Percentiles rank a stretch among this genome's conserved stretches.
These are phyloP conservation scores for Bothriochloa decipiens DNA, from an alignment of 176 grass and related monocot species.

Conservation along the genomic window DNA sequence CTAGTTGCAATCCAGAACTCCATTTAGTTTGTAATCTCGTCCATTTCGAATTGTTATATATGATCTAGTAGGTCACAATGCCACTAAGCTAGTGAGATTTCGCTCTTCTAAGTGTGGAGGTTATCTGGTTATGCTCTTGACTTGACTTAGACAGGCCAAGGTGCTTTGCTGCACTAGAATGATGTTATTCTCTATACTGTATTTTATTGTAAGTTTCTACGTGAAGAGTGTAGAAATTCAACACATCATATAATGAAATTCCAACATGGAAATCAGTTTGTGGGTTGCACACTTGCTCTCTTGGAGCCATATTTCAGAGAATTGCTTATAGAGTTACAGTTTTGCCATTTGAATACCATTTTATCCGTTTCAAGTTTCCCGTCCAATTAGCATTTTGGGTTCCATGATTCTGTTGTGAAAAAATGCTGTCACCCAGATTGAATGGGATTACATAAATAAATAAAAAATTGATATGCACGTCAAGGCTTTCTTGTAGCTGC, in stretches of 20 bases:
- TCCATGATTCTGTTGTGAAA: not conserved
- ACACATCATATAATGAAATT: not conserved
- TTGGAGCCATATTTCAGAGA: not conserved
- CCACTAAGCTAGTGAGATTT: not conserved
- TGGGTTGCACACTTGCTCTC: not conserved
- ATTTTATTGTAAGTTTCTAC: not conserved
- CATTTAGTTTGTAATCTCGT: not conserved
- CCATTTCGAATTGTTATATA: too few relatives aligned
- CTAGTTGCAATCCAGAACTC: not conserved
- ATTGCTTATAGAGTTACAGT: not conserved
- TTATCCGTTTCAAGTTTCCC: slow-evolving; percentile 5
- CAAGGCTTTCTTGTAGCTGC: not conserved
- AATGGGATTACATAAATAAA: not conserved
- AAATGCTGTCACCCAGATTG: not conserved
- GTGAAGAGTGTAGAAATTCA: not conserved
- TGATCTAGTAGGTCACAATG: not conserved
- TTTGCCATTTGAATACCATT: not conserved
- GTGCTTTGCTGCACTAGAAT: not conserved
- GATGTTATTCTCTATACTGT: not conserved
- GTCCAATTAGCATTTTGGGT: not conserved
- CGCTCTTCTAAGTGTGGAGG: not conserved
- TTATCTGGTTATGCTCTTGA: not conserved
- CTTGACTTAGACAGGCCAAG: not conserved
- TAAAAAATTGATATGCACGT: not conserved
- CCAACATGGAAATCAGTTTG: not conserved